phyloP scores from a whole-genome alignment of 768 basidiomycete species.

The Tylopilus sp. region DNA sequence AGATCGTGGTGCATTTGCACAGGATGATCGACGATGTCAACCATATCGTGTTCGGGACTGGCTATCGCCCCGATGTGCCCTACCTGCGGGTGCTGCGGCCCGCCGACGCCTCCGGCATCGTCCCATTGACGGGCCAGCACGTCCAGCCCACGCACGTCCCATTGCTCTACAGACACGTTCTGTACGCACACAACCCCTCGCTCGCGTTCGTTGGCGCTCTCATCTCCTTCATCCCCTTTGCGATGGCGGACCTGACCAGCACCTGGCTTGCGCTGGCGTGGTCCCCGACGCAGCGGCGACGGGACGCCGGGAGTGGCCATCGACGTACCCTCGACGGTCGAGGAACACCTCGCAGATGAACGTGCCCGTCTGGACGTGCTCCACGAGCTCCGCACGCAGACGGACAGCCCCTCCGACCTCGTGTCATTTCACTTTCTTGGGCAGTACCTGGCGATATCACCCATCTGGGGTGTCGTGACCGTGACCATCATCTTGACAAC shows the following conservation, averaged over 20 bases:
- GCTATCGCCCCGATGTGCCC: slow-evolving; percentile 41
- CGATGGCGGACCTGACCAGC: slow-evolving; percentile 45
- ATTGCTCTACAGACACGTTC: slow-evolving; percentile 40
- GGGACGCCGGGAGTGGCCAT: slow-evolving; percentile 6
- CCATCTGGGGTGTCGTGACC: no score
- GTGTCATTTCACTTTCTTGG: slow-evolving; percentile 27
- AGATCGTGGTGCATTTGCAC: slow-evolving; percentile 34
- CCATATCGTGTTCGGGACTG: slow-evolving; percentile 44
- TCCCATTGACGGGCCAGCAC: slow-evolving; percentile 27
- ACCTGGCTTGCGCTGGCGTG: slow-evolving; percentile 48
- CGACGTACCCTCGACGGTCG: slow-evolving; percentile 33
- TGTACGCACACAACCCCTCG: slow-evolving; percentile 45
- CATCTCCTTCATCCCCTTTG: slow-evolving; percentile 46
- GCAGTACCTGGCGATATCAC: no score
- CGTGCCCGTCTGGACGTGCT: slow-evolving; percentile 30
- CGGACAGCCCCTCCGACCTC: slow-evolving; percentile 25
- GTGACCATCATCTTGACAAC: no score
- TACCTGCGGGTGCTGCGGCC: slow-evolving; percentile 36
- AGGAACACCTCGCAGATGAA: slow-evolving; percentile 38
- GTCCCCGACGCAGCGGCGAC: slow-evolving; percentile 7
- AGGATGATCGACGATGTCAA: slow-evolving; percentile 40
- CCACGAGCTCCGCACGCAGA: slow-evolving; percentile 15
- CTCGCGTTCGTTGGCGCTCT: slow-evolving; percentile 46
- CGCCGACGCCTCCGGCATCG: slow-evolving; percentile 10
- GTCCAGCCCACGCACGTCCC: slow-evolving; percentile 40